phyloP scores from a whole-genome alignment of 371 early-diverging fungal species.

The Coemansia linderi region DNA sequence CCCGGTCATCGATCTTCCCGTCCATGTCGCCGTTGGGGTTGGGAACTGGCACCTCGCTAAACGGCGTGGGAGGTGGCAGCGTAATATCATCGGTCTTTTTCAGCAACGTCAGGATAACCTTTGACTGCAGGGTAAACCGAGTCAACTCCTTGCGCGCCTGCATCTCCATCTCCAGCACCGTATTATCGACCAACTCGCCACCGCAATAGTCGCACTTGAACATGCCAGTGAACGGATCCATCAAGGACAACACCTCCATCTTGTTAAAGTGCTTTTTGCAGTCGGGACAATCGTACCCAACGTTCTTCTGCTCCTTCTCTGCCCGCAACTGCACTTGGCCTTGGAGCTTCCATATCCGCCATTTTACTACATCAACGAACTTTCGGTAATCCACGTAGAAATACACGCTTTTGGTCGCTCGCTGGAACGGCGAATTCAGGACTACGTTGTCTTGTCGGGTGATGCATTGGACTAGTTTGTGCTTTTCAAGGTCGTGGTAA shows the following conservation, averaged over 20 bases:
- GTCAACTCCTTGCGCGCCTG: conserved; percentile 48
- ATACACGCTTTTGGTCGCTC: conserved; percentile 56
- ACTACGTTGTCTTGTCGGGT: conserved; percentile 17
- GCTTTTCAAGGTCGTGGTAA: conserved; percentile 57
- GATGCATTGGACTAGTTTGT: conserved; percentile 17
- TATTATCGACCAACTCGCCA: conserved; percentile 65
- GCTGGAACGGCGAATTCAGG: conserved; percentile 16
- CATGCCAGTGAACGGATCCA: conserved; percentile 57
- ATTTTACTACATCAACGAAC: conserved; percentile 91
- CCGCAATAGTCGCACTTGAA: conserved; percentile 68
- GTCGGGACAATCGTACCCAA: conserved; percentile 69
- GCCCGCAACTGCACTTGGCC: conserved; percentile 69
- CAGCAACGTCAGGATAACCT: conserved; percentile 78
- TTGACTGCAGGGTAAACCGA: conserved; percentile 77
- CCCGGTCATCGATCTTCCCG: conserved; percentile 17
- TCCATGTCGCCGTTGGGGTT: conserved; percentile 28
- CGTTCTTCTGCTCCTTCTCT: conserved; percentile 73
- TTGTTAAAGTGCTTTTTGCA: conserved; percentile 63
- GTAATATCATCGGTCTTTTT: conserved; percentile 72
- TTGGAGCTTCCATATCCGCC: conserved; percentile 85
- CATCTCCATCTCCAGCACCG: conserved; percentile 65
- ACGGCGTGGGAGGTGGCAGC: conserved; percentile 57
- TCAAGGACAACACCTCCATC: conserved; percentile 61
- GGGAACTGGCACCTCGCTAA: conserved; percentile 43
- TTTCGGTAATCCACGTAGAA: conserved; percentile 90